Percentiles rank a stretch among this genome's conserved stretches.
Evolutionary conservation across 2,329 filamentous ascomycete genomes (phyloP).

Genomic region (Boeremia exigua): DNA sequence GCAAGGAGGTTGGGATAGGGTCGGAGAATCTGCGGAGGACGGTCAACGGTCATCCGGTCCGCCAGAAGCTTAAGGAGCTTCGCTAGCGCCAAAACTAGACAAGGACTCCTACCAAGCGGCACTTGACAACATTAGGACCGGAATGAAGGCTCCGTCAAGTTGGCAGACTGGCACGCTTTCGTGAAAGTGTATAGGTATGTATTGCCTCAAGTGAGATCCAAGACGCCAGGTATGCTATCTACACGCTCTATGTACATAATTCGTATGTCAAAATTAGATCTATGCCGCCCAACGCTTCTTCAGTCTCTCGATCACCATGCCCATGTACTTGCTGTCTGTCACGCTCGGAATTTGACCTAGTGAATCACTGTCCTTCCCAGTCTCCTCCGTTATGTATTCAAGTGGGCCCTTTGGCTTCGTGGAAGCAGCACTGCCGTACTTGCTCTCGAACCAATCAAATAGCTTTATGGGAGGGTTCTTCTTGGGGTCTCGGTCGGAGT

Average conservation of each 20-base stretch:
- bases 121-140: too few species aligned
- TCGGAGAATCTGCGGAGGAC: neutral
- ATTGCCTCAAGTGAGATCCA: too few species aligned
- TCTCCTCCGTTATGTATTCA: slow-evolving; percentile 23
- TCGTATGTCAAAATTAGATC: too few species aligned
- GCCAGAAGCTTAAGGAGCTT: slow-evolving; percentile 6
- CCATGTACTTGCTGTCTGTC: slow-evolving; percentile 20
- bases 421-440: slow-evolving; percentile 25
- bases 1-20: neutral
- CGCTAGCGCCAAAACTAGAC: slow-evolving; percentile 4
- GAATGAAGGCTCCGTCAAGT: too few species aligned
- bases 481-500: slow-evolving; percentile 27
- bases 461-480: slow-evolving; percentile 40
- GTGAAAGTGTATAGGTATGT: too few species aligned
- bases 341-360: slow-evolving; percentile 21
- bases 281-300: slow-evolving; percentile 17
- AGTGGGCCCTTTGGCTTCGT: slow-evolving; percentile 19
- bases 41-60: slow-evolving; percentile 4
- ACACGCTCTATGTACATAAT: too few species aligned
- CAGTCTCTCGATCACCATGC: slow-evolving; percentile 25
- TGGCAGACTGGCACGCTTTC: too few species aligned
- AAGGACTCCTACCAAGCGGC: neutral
- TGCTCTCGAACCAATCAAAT: slow-evolving; percentile 38
- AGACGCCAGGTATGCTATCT: too few species aligned
- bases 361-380: slow-evolving; percentile 20